These are phyloP conservation scores for Dissoconium aciculare DNA, from an alignment of 2,329 filamentous ascomycete genomes.

Conservation along the genomic window DNA sequence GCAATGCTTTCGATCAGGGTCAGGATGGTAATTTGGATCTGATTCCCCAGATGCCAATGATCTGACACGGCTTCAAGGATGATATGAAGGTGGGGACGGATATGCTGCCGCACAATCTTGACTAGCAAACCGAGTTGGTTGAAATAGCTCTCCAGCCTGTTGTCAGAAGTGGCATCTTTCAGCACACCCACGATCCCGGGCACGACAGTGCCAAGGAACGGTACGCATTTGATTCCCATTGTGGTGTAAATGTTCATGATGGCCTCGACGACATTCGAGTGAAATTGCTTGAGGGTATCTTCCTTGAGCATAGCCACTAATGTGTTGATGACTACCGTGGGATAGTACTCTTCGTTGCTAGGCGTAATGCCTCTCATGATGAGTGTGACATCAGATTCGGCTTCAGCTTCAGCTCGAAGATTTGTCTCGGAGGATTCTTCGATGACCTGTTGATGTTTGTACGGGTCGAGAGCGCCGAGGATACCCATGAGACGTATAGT, in stretches of 20 bases:
- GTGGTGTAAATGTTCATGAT: constrained; percentile 99
- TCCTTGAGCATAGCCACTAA: constrained; percentile 86
- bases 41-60: constrained; percentile 70
- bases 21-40: constrained; percentile 80
- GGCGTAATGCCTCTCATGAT: constrained; percentile 97
- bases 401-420: constrained; percentile 48
- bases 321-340: constrained; percentile 93
- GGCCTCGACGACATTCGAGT: constrained; percentile 86
- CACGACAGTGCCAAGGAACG: constrained; percentile 84
- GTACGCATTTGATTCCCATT: constrained; percentile 85
- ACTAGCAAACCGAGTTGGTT: constrained; percentile 90
- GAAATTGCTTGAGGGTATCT: constrained; percentile 74
- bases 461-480: constrained; percentile 83
- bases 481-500: constrained; percentile 96
- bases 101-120: constrained; percentile 90
- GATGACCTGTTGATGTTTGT: constrained; percentile 89
- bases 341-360: constrained; percentile 96
- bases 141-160: constrained; percentile 75
- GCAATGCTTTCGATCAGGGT: constrained; percentile 88
- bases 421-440: constrained; percentile 76
- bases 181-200: constrained; percentile 89
- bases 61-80: constrained; percentile 79
- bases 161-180: constrained; percentile 55
- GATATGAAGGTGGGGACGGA: constrained; percentile 72
- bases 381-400: constrained; percentile 79